Base-by-base conservation (phyloP, 306 rosid species). In the Vigna nakashimae region DNA sequence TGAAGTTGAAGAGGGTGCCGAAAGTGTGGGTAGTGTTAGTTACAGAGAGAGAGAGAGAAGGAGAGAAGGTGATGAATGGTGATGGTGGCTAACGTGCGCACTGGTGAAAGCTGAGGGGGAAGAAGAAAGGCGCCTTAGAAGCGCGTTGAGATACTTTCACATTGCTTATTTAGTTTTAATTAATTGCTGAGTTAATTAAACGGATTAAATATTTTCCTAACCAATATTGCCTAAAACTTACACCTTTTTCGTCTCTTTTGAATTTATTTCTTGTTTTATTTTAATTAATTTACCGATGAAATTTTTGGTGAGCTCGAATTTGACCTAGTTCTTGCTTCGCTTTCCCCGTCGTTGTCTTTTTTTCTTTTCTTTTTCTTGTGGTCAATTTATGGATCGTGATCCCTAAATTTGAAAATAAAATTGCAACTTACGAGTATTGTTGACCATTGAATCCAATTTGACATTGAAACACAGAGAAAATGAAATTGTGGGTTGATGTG, bases 31-130 rank as follows among this genome's bases (percentile, higher is more conserved):
- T 16, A 50, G 36, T 17, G 67, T 55, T 71, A 52, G 83, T 50
- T 84, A 69, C 59, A 34, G 85, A 66, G 46, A 81, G 18, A 34
- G 85, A 66, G 46, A 81, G 18, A 63, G 73, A 32, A 68, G 9
- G 6, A 28, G 67, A 28, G n/a, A 28, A 52, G 20, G 57, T 45
- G 73, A 18, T 42, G 71, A 42, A 43, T 26, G 17, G 40, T 8
- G 22, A 8, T 45, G 45, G 77, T 34, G 59, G 68, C 80, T 34
- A 81, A 78, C 79, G 77, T 80, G 85, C 78, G 68, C 70, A 49
- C 36, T 45, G 43, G 16, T 3, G 51, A 79, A 36, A 43, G 9
- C 59, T 14, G 7, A 9, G 20, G 16, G 16, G 28, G 42, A 67
- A 46, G 79, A 76, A 45, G 79, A 74, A 49, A 78, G 20, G 78